Evolutionary conservation across 2,329 filamentous ascomycete species (phyloP).

Genomic region (Leptosphaerulina australis): DNA sequence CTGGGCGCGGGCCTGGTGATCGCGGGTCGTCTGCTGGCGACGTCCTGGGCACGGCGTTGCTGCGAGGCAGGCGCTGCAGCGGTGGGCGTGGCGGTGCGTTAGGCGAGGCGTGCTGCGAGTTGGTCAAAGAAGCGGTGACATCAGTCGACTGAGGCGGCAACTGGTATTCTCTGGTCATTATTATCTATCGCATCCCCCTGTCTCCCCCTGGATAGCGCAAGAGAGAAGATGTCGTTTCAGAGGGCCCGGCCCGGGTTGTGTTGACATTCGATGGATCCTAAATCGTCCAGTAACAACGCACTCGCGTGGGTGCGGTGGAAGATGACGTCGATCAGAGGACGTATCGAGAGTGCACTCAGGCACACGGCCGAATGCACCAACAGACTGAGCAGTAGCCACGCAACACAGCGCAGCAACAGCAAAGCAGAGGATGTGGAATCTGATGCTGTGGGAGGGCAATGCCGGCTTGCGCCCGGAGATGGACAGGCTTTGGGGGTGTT

Average conservation of each 20-base stretch:
- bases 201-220: constrained; percentile 13
- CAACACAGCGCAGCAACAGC: constrained; percentile 6
- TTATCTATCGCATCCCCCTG: constrained; percentile 18
- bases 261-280: constrained; percentile 8
- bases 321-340: constrained; percentile 16
- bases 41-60: constrained; percentile 4
- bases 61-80: constrained; percentile 32
- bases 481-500: constrained; percentile 10
- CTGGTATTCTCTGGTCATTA: constrained; percentile 18
- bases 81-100: constrained; percentile 26
- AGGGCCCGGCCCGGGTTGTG: constrained; percentile 11
- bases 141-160: constrained; percentile 11
- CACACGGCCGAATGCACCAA: constrained; percentile 5
- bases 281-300: background rate
- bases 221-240: constrained; percentile 9
- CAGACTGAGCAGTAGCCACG: constrained; percentile 1
- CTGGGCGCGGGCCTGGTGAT: constrained; percentile 15
- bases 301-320: constrained; percentile 1
- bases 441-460: constrained; percentile 11
- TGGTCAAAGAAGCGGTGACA: constrained; percentile 14
- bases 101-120: constrained; percentile 11
- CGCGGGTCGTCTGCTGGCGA: constrained; percentile 11
- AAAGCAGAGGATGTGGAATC: background rate
- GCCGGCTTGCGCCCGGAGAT: constrained; percentile 13
- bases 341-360: background rate